Percentiles rank a stretch among this genome's conserved stretches.
Conservation (phyloP, 768 basidiomycete genomes). For the Naganishia friedmannii region DNA sequence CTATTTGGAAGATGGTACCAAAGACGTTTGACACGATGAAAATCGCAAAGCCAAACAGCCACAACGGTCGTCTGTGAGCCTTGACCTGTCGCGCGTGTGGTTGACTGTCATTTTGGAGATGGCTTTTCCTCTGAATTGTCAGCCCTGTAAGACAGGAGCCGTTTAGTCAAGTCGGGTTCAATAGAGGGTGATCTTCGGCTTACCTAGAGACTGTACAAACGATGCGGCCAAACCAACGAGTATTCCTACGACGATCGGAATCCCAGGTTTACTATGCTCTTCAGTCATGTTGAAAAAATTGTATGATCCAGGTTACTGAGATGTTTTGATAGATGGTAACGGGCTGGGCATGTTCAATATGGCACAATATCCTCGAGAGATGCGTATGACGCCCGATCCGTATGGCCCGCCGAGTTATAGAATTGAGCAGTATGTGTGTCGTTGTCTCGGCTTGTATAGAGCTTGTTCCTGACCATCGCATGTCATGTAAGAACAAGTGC, state of each 20-base stretch:
- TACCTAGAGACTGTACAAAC: slow-evolving; percentile 77
- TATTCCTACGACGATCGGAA: slow-evolving; percentile 49
- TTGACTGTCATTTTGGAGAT: slow-evolving; percentile 73
- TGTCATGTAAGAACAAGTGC: too few relatives aligned
- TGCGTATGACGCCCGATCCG: background rate
- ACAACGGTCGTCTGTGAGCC: slow-evolving; percentile 80
- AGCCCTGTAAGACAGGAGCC: slow-evolving; percentile 56
- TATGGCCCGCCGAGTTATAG: too few relatives aligned
- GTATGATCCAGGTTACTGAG: background rate
- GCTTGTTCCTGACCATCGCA: too few relatives aligned
- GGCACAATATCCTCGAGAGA: background rate
- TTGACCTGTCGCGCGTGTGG: slow-evolving; percentile 64
- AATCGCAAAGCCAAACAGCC: slow-evolving; percentile 71
- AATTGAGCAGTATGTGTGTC: too few relatives aligned
- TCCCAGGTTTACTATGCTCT: slow-evolving; percentile 30
- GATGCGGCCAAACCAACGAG: slow-evolving; percentile 72
- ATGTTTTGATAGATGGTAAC: background rate
- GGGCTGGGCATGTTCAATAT: background rate
- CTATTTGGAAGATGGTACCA: slow-evolving; percentile 79
- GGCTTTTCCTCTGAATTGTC: slow-evolving; percentile 89
- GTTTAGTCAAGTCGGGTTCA: background rate
- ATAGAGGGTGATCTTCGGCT: background rate
- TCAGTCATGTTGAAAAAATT: background rate
- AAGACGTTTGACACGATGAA: slow-evolving; percentile 35
- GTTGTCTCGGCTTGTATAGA: too few relatives aligned